phyloP scores from a whole-genome alignment of 1,139 yeast genomes.

The Blastobotrys proliferans region DNA sequence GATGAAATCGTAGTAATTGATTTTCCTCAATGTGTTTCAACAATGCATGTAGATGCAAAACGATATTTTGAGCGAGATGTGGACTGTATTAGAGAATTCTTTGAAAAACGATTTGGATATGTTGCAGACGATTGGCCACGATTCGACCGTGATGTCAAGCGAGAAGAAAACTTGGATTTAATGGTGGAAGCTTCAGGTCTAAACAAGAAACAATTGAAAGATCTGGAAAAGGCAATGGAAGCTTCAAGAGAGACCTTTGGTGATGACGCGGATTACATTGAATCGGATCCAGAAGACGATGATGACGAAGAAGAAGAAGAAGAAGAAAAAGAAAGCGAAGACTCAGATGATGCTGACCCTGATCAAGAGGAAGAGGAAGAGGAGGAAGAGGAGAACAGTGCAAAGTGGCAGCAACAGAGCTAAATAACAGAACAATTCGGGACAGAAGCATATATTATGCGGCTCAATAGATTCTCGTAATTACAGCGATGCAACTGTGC shows the following conservation, averaged over 20 bases:
- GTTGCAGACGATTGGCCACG: conserved; percentile 77
- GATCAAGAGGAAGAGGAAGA: conserved; percentile 34
- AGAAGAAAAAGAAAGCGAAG: conserved; percentile 20
- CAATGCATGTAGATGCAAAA: conserved; percentile 85
- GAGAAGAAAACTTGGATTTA: conserved; percentile 68
- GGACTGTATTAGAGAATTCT: conserved; percentile 79
- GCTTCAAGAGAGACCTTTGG: conserved; percentile 37
- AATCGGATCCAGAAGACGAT: conserved; percentile 20
- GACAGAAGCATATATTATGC: too few species aligned
- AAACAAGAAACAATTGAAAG: conserved; percentile 66
- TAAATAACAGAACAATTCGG: too few species aligned
- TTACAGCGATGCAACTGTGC: too few species aligned
- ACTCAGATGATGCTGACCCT: conserved; percentile 38
- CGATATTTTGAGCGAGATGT: conserved; percentile 88
- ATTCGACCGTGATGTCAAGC: conserved; percentile 67
- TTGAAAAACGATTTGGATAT: conserved; percentile 72
- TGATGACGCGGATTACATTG: conserved; percentile 32
- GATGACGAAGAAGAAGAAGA: conserved; percentile 29
- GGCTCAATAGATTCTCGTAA: too few species aligned
- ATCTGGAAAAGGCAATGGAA: conserved; percentile 69
- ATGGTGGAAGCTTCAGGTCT: conserved; percentile 91
- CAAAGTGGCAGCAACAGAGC: too few species aligned
- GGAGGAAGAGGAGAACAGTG: neutral
- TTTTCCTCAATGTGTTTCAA: conserved; percentile 96
- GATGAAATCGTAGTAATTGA: conserved; percentile 77